A percentile compares a stretch with the other conserved stretches of the same genome.
Evolutionary conservation across 768 basidiomycete species (phyloP).

Genomic region (Harrya chromipes): DNA sequence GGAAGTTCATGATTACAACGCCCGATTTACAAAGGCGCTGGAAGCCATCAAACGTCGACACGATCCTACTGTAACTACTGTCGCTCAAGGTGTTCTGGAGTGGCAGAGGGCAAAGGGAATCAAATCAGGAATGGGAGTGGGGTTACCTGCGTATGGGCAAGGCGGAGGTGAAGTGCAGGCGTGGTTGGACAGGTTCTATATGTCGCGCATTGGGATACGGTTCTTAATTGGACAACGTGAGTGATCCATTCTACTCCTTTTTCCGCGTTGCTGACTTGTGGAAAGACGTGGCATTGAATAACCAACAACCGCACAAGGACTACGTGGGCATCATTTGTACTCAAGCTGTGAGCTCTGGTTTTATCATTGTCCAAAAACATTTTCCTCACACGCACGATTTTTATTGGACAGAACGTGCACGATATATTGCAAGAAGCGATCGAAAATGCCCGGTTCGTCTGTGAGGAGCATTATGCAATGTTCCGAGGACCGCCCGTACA

Average conservation of each 20-base stretch:
- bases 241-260: conserved; percentile 24
- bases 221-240: conserved; percentile 95
- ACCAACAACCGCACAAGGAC: conserved; percentile 80
- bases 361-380: not conserved
- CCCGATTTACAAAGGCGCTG: conserved; percentile 81
- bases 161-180: conserved; percentile 89
- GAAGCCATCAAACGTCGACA: conserved; percentile 91
- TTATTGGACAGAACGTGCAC: conserved; percentile 68
- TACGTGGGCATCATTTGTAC: conserved; percentile 99
- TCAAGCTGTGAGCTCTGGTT: conserved; percentile 57
- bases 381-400: not conserved
- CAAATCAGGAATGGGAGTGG: conserved; percentile 27
- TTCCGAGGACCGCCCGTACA: conserved; percentile 96
- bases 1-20: conserved; percentile 91
- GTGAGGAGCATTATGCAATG: conserved; percentile 95
- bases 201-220: conserved; percentile 93
- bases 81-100: conserved; percentile 94
- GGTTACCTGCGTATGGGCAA: conserved; percentile 41
- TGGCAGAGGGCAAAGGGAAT: conserved; percentile 70
- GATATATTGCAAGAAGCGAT: conserved; percentile 99
- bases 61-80: conserved; percentile 96
- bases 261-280: not conserved
- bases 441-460: conserved; percentile 92
- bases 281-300: conserved; percentile 91
- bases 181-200: conserved; percentile 96